phyloP scores from a whole-genome alignment of 371 early-diverging fungal genomes.

The Mucor circinelloides region DNA sequence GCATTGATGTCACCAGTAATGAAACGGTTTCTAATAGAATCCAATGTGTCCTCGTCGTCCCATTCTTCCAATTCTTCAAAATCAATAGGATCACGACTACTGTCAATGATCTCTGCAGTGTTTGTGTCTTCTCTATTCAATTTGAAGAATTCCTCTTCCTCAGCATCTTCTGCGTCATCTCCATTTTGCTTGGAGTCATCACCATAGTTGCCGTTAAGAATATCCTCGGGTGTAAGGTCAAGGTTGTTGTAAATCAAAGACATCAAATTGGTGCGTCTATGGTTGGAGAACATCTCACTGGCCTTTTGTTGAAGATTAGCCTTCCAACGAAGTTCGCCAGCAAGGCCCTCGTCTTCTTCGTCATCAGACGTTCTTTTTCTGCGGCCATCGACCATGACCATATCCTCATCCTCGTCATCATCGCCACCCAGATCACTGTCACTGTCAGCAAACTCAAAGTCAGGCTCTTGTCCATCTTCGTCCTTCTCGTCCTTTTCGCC shows the following conservation, averaged over 20 bases:
- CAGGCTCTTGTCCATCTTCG: conserved; percentile 48
- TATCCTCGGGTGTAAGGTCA: conserved; percentile 59
- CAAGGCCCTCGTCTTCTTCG: conserved; percentile 44
- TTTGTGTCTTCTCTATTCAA: conserved; percentile 51
- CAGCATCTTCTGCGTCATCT: conserved; percentile 50
- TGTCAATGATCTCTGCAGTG: conserved; percentile 60
- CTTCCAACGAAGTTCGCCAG: conserved; percentile 78
- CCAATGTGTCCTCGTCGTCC: conserved; percentile 74
- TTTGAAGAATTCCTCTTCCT: conserved; percentile 71
- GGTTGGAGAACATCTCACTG: conserved; percentile 57
- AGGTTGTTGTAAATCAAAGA: conserved; percentile 77
- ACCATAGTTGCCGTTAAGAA: conserved; percentile 46
- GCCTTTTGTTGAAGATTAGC: conserved; percentile 72
- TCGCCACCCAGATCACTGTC: conserved; percentile 67
- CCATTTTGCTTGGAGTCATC: conserved; percentile 34
- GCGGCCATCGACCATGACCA: conserved; percentile 51
- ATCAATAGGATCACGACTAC: conserved; percentile 63
- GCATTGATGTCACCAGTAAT: conserved; percentile 75
- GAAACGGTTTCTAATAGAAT: conserved; percentile 78
- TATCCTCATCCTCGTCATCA: conserved; percentile 50
- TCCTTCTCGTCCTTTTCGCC: conserved; percentile 46
- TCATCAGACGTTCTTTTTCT: conserved; percentile 38
- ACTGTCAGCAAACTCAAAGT: conserved; percentile 71
- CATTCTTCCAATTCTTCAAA: conserved; percentile 64
- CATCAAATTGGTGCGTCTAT: conserved; percentile 81